A percentile compares a stretch with the other conserved stretches of the same genome.
Conservation (phyloP, 176 grass and related monocot genomes). For the Dactylis glomerata region DNA sequence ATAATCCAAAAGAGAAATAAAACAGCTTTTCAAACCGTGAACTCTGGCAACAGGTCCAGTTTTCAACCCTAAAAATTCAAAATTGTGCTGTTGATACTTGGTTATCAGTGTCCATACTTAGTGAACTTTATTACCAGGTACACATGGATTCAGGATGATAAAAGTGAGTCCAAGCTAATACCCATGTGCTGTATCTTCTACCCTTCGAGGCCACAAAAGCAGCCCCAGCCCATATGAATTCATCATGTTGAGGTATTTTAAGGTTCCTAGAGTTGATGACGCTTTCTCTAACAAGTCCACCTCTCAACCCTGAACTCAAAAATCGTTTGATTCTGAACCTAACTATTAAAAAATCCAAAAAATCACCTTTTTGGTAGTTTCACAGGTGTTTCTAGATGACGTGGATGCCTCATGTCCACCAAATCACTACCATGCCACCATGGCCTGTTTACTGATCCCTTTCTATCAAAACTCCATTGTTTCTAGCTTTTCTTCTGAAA, state of each 20-base stretch:
- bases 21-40: constrained; percentile 1
- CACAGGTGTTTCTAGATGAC: not conserved
- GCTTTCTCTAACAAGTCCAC: not conserved
- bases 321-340: not conserved
- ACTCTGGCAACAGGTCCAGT: not conserved
- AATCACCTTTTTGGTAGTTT: not conserved
- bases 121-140: not conserved
- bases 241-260: not conserved
- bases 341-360: not conserved
- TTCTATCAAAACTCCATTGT: not conserved
- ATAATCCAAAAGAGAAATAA: not conserved
- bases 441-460: not conserved
- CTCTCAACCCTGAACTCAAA: not conserved
- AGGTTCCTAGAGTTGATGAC: not conserved
- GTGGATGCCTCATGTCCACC: not conserved
- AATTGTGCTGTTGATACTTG: not conserved
- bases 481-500: not conserved
- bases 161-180: not conserved
- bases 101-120: not conserved
- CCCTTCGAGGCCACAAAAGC: not conserved
- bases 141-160: not conserved
- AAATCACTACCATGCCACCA: not conserved
- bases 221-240: not conserved
- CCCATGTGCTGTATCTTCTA: not conserved
- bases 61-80: not conserved